phyloP scores from a whole-genome alignment of 2,329 filamentous ascomycete genomes.

The Fusarium stilboides region DNA sequence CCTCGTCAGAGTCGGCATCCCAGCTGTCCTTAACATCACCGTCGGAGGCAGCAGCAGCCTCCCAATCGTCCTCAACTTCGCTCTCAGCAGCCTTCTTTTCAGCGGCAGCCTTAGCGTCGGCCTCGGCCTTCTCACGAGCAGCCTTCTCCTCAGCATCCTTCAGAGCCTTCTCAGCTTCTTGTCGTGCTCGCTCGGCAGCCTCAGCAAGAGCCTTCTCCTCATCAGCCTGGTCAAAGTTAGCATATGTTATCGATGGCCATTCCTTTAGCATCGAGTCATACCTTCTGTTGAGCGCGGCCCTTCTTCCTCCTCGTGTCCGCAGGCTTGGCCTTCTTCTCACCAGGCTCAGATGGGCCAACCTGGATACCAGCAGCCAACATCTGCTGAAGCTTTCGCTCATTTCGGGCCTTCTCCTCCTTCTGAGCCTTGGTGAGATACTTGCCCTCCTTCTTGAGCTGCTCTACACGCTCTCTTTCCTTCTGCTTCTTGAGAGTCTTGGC shows the following conservation, averaged over 20 bases:
- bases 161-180: slow-evolving; percentile 77
- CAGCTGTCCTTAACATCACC: slow-evolving; percentile 93
- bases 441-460: slow-evolving; percentile 89
- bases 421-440: slow-evolving; percentile 90
- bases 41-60: slow-evolving; percentile 83
- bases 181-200: slow-evolving; percentile 78
- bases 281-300: slow-evolving; percentile 71
- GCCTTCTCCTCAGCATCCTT: slow-evolving; percentile 75
- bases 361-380: slow-evolving; percentile 85
- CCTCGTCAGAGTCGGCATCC: slow-evolving; percentile 88
- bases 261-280: slow-evolving; percentile 44
- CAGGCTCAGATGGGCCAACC: slow-evolving; percentile 73
- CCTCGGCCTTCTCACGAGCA: slow-evolving; percentile 69
- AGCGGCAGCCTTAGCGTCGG: slow-evolving; percentile 68
- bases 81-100: slow-evolving; percentile 70
- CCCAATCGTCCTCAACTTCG: slow-evolving; percentile 87
- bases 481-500: slow-evolving; percentile 85
- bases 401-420: slow-evolving; percentile 83
- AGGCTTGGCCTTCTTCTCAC: slow-evolving; percentile 82
- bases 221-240: slow-evolving; percentile 67
- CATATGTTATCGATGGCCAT: not conserved
- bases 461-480: slow-evolving; percentile 87
- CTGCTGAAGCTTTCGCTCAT: slow-evolving; percentile 86
- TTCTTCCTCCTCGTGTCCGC: slow-evolving; percentile 86
- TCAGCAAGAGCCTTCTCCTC: slow-evolving; percentile 85